Percentiles rank a stretch among this genome's conserved stretches.
phyloP scores from a whole-genome alignment of 805 yeast species.

The Sugiyamaella mastotermitis region DNA sequence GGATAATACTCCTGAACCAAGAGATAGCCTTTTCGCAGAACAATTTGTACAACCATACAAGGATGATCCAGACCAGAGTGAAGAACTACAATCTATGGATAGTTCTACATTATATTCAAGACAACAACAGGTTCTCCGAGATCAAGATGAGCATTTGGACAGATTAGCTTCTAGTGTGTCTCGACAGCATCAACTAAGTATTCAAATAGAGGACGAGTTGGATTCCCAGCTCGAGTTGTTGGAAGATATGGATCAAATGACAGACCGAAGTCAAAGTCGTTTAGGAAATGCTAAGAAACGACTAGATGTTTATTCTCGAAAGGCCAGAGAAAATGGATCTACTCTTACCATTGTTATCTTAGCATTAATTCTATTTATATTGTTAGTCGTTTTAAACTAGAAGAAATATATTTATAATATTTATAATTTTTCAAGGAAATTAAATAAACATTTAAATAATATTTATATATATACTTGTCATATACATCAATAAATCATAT shows the following conservation, averaged over 20 bases:
- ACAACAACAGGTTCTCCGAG: constrained; percentile 28
- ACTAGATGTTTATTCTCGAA: constrained; percentile 31
- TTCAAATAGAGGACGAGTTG: constrained; percentile 35
- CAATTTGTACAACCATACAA: constrained; percentile 22
- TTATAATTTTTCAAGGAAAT: too few relatives aligned
- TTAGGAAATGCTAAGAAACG: constrained; percentile 31
- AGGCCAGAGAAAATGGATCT: constrained; percentile 35
- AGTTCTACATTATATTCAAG: constrained; percentile 24
- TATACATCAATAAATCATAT: too few relatives aligned
- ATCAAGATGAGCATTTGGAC: constrained; percentile 35
- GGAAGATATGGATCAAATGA: constrained; percentile 33
- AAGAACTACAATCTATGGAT: constrained; percentile 9
- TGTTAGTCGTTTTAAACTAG: constrained; percentile 29
- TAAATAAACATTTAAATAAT: not conserved
- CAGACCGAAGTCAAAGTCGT: constrained; percentile 31
- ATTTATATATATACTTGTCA: too few relatives aligned
- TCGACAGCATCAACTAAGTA: constrained; percentile 34
- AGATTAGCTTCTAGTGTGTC: constrained; percentile 31
- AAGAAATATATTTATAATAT: not conserved
- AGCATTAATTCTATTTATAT: constrained; percentile 29
- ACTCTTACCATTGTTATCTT: constrained; percentile 29
- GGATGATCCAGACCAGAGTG: constrained; percentile 22
- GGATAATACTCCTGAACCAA: constrained; percentile 15
- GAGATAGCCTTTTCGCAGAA: constrained; percentile 11
- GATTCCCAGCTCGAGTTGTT: constrained; percentile 31